Percentiles rank a stretch among this genome's conserved stretches.
Conservation (phyloP, 225 moss, liverwort and hornwort species). For the Marchantia polymorpha region DNA sequence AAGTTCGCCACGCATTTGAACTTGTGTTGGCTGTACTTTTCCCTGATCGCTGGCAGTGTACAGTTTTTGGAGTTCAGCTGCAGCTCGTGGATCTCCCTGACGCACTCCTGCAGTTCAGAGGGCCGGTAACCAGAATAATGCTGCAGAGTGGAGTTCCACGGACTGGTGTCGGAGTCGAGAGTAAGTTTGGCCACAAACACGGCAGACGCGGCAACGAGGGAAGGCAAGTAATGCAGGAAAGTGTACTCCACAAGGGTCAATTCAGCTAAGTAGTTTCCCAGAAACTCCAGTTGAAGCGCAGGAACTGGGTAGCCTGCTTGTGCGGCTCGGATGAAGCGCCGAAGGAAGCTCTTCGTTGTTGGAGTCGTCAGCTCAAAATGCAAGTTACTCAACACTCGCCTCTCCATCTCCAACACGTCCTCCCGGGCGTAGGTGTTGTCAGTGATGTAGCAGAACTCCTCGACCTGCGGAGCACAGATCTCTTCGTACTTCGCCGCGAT, state of each 20-base stretch:
- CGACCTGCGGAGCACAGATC: slow-evolving; percentile 93
- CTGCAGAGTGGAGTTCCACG: slow-evolving; percentile 86
- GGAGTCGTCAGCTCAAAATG: slow-evolving; percentile 98
- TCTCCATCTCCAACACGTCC: slow-evolving; percentile 99
- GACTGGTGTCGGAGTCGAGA: slow-evolving; percentile 49
- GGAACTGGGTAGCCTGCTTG: slow-evolving; percentile 63
- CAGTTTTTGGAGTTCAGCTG: slow-evolving; percentile 73
- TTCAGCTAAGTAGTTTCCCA: slow-evolving; percentile 89
- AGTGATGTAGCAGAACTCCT: slow-evolving; percentile 98
- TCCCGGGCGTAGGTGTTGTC: slow-evolving; percentile 93
- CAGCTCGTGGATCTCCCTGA: slow-evolving; percentile 72
- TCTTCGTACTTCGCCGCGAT: slow-evolving; percentile 99
- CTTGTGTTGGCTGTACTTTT: slow-evolving; percentile 94
- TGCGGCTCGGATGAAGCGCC: slow-evolving; percentile 90
- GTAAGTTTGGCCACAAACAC: slow-evolving; percentile 85
- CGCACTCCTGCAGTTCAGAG: slow-evolving; percentile 67
- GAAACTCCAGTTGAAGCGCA: slow-evolving; percentile 76
- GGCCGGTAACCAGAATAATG: slow-evolving; percentile 87
- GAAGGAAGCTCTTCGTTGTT: slow-evolving; percentile 86
- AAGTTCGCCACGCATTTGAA: slow-evolving; percentile 48
- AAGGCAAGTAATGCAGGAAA: slow-evolving; percentile 76
- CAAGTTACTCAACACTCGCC: slow-evolving; percentile 74
- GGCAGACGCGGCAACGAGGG: slow-evolving; percentile 83
- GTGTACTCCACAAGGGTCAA: slow-evolving; percentile 78
- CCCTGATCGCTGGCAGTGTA: slow-evolving; percentile 82